Evolutionary conservation across 2,329 filamentous ascomycete species (phyloP).

Genomic region (Epichloe coenophiala): DNA sequence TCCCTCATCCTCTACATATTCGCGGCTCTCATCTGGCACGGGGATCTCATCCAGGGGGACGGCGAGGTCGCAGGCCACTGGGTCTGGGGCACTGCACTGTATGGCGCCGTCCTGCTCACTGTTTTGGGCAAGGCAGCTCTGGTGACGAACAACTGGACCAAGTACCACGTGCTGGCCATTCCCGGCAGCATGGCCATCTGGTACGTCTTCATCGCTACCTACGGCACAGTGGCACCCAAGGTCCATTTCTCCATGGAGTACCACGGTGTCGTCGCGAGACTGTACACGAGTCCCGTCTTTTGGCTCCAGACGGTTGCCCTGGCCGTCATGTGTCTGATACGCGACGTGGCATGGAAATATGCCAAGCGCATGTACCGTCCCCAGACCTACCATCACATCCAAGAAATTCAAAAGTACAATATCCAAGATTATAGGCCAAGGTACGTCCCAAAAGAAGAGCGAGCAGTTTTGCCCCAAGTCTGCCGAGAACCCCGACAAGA

Average conservation of each 20-base stretch:
- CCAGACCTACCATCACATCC: conserved; percentile 92
- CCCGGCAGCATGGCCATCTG: conserved; percentile 86
- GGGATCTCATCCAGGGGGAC: conserved; percentile 63
- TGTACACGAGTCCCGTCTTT: conserved; percentile 74
- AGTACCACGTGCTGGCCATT: conserved; percentile 91
- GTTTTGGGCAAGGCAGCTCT: conserved; percentile 90
- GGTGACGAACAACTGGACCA: conserved; percentile 97
- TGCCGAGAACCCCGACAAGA: too few relatives aligned
- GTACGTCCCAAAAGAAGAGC: conserved; percentile 31
- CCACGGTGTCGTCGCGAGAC: conserved; percentile 63
- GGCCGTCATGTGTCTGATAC: conserved; percentile 65
- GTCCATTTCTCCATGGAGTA: conserved; percentile 73
- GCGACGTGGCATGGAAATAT: conserved; percentile 96
- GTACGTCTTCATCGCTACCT: conserved; percentile 80
- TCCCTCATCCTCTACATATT: conserved; percentile 86
- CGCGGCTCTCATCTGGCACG: conserved; percentile 66
- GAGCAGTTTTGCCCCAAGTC: too few relatives aligned
- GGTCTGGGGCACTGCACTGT: conserved; percentile 94
- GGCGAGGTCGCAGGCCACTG: conserved; percentile 83
- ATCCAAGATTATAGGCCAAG: conserved; percentile 96
- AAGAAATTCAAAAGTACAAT: conserved; percentile 99
- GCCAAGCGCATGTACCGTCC: conserved; percentile 94
- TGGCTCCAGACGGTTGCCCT: conserved; percentile 81
- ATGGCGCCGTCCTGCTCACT: conserved; percentile 84
- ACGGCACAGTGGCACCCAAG: conserved; percentile 75